Conservation (phyloP, 2,329 filamentous ascomycete genomes). For the Phaeosphaeria sp. region DNA sequence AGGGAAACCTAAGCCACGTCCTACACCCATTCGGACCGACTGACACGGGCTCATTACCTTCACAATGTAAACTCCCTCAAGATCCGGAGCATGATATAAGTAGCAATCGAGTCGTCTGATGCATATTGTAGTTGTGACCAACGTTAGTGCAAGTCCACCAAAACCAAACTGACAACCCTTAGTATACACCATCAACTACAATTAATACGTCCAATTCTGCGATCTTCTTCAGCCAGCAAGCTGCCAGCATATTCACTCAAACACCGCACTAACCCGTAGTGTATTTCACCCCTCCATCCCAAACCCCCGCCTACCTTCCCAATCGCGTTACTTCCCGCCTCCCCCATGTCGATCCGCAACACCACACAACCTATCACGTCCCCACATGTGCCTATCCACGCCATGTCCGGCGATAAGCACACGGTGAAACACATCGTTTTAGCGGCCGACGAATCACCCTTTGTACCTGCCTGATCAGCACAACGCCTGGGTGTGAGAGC, state of each 20-base stretch:
- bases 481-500: constrained; percentile 2
- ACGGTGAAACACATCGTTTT: constrained; percentile 22
- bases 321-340: constrained; percentile 21
- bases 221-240: too few species aligned
- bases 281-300: neutral
- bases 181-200: too few species aligned
- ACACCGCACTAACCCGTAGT: neutral
- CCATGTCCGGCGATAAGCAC: constrained; percentile 22
- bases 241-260: too few species aligned
- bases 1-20: neutral
- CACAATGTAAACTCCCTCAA: too few species aligned
- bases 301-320: constrained; percentile 18
- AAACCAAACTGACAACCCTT: too few species aligned
- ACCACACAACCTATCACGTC: constrained; percentile 26
- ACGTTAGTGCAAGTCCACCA: too few species aligned
- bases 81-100: too few species aligned
- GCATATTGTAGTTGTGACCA: too few species aligned
- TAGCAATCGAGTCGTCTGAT: too few species aligned
- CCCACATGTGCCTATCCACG: constrained; percentile 27
- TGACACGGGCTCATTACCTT: neutral
- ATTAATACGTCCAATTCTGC: too few species aligned
- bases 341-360: constrained; percentile 24
- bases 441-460: constrained; percentile 13
- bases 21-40: neutral
- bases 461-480: constrained; percentile 32